A percentile compares a stretch with the other conserved stretches of the same genome.
phyloP scores from a whole-genome alignment of 345 rosid genomes.

The Syzygium aromaticum region DNA sequence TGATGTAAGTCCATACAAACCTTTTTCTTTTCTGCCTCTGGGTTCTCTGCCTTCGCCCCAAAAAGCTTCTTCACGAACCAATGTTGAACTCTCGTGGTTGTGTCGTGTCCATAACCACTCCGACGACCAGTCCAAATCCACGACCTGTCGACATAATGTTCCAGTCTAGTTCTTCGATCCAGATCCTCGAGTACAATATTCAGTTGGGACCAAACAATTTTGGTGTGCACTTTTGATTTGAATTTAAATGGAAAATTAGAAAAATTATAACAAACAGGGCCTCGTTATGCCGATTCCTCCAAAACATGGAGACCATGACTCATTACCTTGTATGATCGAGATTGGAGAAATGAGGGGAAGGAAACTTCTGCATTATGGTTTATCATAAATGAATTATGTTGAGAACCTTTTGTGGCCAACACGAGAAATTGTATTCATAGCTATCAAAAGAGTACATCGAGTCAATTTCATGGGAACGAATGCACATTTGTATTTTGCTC shows the following conservation, averaged over 20 bases:
- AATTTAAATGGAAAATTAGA: background rate
- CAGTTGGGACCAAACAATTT: background rate
- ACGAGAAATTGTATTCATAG: background rate
- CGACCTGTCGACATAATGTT: background rate
- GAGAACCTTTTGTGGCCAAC: background rate
- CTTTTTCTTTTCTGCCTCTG: background rate
- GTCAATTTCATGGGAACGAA: background rate
- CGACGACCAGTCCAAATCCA: fast-evolving
- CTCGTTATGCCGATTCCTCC: background rate
- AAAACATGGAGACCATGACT: background rate
- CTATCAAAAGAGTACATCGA: background rate
- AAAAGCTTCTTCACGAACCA: background rate
- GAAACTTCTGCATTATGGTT: background rate
- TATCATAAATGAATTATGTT: background rate
- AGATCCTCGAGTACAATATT: background rate
- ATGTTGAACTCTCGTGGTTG: background rate
- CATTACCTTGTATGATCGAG: background rate
- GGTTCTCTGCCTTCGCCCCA: background rate
- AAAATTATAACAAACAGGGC: background rate
- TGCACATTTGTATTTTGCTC: background rate
- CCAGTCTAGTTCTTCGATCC: background rate
- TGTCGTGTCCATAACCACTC: background rate
- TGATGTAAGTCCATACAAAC: background rate
- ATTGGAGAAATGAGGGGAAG: background rate
- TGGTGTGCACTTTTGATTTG: background rate